A percentile compares a stretch with the other conserved stretches of the same genome.
phyloP scores from a whole-genome alignment of 176 grass and related monocot genomes.

The Oryza longistaminata region DNA sequence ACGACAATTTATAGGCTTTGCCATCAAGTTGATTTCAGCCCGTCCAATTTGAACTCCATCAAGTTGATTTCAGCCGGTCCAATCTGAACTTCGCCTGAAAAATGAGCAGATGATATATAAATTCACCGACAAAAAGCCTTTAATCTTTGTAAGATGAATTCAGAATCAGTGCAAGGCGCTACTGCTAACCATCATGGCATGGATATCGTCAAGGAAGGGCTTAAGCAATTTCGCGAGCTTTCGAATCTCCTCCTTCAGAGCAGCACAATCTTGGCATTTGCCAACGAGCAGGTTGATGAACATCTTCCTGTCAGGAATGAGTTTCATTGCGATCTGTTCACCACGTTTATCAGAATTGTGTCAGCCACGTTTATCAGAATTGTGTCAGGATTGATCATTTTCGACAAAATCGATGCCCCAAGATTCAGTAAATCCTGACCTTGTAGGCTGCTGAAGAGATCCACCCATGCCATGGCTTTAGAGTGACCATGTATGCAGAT shows the following conservation, averaged over 20 bases:
- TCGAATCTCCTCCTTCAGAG: conserved; percentile 45
- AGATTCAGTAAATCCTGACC: conserved; percentile 33
- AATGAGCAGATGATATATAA: neutral
- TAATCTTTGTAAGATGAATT: neutral
- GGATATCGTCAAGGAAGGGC: conserved; percentile 65
- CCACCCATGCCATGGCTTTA: conserved; percentile 93
- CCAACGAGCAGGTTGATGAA: conserved; percentile 49
- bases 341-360: neutral
- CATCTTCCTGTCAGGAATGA: conserved; percentile 64
- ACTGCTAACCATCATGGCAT: conserved; percentile 60
- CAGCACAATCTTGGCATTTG: conserved; percentile 32
- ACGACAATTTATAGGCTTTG: neutral
- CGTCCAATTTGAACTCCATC: conserved; percentile 62
- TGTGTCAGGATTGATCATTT: neutral
- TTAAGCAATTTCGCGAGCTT: conserved; percentile 45
- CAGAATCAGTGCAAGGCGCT: neutral
- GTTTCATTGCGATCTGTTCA: conserved; percentile 75
- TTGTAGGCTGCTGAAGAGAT: conserved; percentile 89
- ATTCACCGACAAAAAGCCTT: neutral
- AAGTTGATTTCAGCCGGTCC: conserved; percentile 83
- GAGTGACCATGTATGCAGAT: conserved; percentile 48
- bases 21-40: conserved; percentile 74
- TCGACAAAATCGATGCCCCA: conserved; percentile 46
- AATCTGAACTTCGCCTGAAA: conserved; percentile 68
- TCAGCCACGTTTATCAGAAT: neutral